A percentile compares a stretch with the other conserved stretches of the same genome.
These are phyloP conservation scores for Colletotrichum eremochloae DNA, from an alignment of 2,329 filamentous ascomycete species.

Conservation along the genomic window DNA sequence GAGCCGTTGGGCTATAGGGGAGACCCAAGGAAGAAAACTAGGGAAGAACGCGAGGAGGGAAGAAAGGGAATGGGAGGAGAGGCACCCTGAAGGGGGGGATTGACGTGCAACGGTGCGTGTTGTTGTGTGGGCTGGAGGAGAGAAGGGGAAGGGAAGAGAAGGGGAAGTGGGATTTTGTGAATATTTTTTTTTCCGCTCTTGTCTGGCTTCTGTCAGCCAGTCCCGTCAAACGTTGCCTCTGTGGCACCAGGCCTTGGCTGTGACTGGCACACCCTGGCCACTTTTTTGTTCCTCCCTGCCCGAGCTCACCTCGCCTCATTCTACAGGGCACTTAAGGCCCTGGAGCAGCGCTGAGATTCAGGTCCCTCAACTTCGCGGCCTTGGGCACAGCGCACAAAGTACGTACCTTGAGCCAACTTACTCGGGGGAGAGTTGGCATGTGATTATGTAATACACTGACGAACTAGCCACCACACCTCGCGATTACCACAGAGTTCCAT, in stretches of 20 bases:
- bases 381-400: neutral
- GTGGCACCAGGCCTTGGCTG: conserved; percentile 30
- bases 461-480: neutral
- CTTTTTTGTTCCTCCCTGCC: conserved; percentile 19
- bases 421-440: neutral
- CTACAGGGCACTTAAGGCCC: neutral
- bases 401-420: neutral
- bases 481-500: neutral
- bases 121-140: conserved; percentile 44
- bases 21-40: conserved; percentile 51
- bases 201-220: conserved; percentile 16
- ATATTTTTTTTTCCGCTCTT: conserved; percentile 40
- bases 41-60: conserved; percentile 50
- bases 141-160: conserved; percentile 40
- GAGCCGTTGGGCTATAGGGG: conserved; percentile 43
- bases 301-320: conserved; percentile 16
- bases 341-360: neutral
- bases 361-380: neutral
- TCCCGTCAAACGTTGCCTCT: conserved; percentile 27
- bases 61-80: conserved; percentile 48
- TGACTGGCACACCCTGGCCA: conserved; percentile 30
- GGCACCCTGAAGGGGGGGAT: conserved; percentile 57
- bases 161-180: conserved; percentile 41
- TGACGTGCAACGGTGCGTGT: conserved; percentile 60
- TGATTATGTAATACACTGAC: neutral